phyloP scores from a whole-genome alignment of 257 asterid species.

The Paraleonurus japonicus region DNA sequence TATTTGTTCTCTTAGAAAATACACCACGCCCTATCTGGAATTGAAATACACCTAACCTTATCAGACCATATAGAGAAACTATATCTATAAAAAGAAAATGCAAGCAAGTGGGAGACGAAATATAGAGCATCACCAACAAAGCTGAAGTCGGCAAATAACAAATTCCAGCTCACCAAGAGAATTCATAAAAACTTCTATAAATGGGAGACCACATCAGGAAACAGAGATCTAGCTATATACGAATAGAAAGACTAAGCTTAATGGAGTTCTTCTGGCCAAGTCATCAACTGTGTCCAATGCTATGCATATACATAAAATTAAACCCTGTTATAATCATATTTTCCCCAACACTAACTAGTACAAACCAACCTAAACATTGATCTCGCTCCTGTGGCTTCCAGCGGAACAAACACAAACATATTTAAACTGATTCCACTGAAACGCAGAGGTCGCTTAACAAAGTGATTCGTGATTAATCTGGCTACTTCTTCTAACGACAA shows the following conservation, averaged over 20 bases:
- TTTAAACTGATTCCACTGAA: background rate
- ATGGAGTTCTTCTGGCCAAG: background rate
- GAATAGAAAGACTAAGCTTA: background rate
- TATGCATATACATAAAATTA: background rate
- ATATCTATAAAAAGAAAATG: background rate
- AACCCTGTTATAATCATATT: background rate
- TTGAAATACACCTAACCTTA: background rate
- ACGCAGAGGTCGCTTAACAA: background rate
- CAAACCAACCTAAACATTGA: conserved; percentile 2
- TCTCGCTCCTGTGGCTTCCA: background rate
- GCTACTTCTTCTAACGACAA: background rate
- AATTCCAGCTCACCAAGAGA: conserved; percentile 1
- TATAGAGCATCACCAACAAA: conserved; percentile 3
- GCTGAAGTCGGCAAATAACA: background rate
- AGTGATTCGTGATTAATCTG: background rate
- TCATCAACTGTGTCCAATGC: background rate
- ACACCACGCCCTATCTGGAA: background rate
- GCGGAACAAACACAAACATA: background rate
- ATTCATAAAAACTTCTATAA: conserved; percentile 2
- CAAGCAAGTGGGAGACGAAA: conserved; percentile 1
- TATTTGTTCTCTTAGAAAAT: background rate
- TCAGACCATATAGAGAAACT: background rate
- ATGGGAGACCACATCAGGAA: conserved; percentile 1
- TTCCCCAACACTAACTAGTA: background rate
- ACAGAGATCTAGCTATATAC: background rate